phyloP scores from a whole-genome alignment of 2,329 filamentous ascomycete genomes.

The Epichloe typhina region DNA sequence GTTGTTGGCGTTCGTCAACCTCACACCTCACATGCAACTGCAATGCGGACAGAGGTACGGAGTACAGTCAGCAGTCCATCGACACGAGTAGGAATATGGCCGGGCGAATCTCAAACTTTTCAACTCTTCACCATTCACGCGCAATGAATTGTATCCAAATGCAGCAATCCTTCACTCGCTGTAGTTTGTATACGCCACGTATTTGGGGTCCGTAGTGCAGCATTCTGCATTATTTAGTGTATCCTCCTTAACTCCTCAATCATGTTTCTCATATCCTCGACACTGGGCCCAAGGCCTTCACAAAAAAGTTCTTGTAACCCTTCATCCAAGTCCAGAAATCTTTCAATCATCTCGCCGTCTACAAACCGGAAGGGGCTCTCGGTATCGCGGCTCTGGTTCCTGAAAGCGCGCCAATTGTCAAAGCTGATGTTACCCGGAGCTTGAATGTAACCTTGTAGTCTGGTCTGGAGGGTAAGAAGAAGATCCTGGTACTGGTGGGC shows the following conservation, averaged over 20 bases:
- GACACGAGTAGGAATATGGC: too few relatives aligned
- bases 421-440: conserved; percentile 66
- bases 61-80: background rate
- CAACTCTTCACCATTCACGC: too few relatives aligned
- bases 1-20: too few relatives aligned
- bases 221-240: conserved; percentile 27
- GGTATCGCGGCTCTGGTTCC: conserved; percentile 56
- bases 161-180: background rate
- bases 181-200: background rate
- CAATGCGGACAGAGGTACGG: background rate
- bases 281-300: conserved; percentile 42
- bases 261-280: conserved; percentile 49
- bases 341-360: conserved; percentile 81
- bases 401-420: conserved; percentile 68
- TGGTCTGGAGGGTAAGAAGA: conserved; percentile 67
- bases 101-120: too few relatives aligned
- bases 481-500: conserved; percentile 59
- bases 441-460: conserved; percentile 51
- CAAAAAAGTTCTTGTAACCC: conserved; percentile 39
- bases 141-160: background rate
- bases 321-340: conserved; percentile 61
- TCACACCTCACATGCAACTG: too few relatives aligned
- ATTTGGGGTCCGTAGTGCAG: too few relatives aligned
- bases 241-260: conserved; percentile 50
- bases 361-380: conserved; percentile 77